phyloP scores from a whole-genome alignment of 192 early-diverging fungal genomes.

The Glomus cerebriforme region DNA sequence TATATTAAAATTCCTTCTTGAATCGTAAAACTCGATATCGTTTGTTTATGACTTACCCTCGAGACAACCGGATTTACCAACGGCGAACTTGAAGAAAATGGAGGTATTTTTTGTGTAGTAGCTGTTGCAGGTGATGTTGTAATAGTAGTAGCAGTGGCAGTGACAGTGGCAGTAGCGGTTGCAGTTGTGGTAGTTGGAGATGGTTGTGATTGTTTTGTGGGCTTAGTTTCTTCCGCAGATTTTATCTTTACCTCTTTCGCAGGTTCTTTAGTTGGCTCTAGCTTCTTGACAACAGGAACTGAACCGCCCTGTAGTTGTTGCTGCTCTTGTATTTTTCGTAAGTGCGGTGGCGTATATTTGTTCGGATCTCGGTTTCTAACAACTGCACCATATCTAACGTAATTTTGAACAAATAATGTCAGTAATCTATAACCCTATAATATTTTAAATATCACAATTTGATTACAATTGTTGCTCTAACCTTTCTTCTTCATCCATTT shows the following conservation, averaged over 20 bases:
- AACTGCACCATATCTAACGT: slow-evolving; percentile 69
- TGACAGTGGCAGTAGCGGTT: background rate
- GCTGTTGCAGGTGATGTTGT: background rate
- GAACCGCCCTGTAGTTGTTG: slow-evolving; percentile 17
- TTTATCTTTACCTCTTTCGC: slow-evolving; percentile 19
- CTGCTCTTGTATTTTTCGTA: slow-evolving; percentile 59
- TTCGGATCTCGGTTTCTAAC: slow-evolving; percentile 66
- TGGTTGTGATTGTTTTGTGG: slow-evolving; percentile 9
- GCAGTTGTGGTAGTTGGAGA: slow-evolving; percentile 1
- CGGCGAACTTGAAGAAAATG: background rate
- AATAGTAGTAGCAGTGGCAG: background rate
- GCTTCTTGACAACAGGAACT: slow-evolving; percentile 11
- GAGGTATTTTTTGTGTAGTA: slow-evolving; percentile 14
- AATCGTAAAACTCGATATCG: background rate
- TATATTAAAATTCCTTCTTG: background rate
- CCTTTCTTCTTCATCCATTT: slow-evolving; percentile 89
- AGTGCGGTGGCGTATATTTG: slow-evolving; percentile 86
- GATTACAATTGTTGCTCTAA: background rate
- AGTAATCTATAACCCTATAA: no score
- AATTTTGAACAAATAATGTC: background rate
- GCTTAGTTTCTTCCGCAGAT: slow-evolving; percentile 10
- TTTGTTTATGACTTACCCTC: background rate
- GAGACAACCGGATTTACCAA: slow-evolving; percentile 12
- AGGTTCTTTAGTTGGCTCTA: background rate
- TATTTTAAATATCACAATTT: background rate